Conservation (phyloP, 768 basidiomycete species). For the Termitomyces sp. region DNA sequence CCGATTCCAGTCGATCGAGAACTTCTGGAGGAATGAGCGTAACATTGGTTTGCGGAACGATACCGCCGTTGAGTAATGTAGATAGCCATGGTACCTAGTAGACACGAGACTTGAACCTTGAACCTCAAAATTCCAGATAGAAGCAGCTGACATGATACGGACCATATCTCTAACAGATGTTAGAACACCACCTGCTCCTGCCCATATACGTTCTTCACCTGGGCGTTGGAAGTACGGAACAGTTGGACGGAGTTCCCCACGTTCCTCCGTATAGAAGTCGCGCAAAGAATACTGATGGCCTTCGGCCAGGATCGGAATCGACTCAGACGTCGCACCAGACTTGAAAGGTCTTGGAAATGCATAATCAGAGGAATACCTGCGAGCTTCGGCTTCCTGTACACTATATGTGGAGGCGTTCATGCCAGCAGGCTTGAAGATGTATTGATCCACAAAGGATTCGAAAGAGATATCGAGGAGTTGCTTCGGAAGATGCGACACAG, state of each 20-base stretch:
- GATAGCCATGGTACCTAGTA: slow-evolving; percentile 29
- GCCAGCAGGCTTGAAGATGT: slow-evolving; percentile 34
- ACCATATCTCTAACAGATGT: slow-evolving; percentile 39
- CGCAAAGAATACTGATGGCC: slow-evolving; percentile 33
- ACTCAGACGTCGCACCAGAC: neutral
- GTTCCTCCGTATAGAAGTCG: slow-evolving; percentile 23
- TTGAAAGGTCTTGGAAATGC: neutral
- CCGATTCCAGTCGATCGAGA: slow-evolving; percentile 32
- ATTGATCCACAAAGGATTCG: slow-evolving; percentile 34
- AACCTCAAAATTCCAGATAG: neutral
- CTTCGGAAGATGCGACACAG: slow-evolving; percentile 34
- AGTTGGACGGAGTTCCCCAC: slow-evolving; percentile 30
- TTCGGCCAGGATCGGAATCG: slow-evolving; percentile 25
- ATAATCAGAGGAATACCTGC: slow-evolving; percentile 15
- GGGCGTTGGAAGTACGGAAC: slow-evolving; percentile 37
- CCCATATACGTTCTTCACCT: slow-evolving; percentile 36
- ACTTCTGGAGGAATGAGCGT: slow-evolving; percentile 33
- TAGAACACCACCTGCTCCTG: slow-evolving; percentile 39
- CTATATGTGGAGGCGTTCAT: slow-evolving; percentile 39
- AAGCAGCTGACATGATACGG: neutral
- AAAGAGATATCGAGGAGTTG: slow-evolving; percentile 36
- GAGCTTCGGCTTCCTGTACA: slow-evolving; percentile 29
- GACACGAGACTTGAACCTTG: too few relatives aligned
- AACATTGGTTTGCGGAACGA: slow-evolving; percentile 33
- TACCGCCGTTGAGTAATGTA: slow-evolving; percentile 36